Conservation (phyloP, 1,139 yeast genomes). For the Lodderomyces parapsilosis region DNA sequence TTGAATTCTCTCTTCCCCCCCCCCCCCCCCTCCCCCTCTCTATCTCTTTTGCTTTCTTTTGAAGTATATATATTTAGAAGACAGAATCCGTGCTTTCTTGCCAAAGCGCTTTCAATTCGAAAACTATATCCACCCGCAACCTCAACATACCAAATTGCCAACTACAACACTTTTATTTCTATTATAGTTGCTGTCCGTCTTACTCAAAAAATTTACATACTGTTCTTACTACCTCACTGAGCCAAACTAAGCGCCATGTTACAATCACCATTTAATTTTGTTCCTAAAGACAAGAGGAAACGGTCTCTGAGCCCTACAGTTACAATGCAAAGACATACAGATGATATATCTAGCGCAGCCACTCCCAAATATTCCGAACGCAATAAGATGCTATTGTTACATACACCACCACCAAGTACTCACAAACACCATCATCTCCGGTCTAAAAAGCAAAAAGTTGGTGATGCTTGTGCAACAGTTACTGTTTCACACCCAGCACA, state of each 20-base stretch:
- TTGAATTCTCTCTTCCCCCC: too few species aligned
- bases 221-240: not conserved
- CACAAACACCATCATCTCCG: not conserved
- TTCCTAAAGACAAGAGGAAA: not conserved
- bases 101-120: too few species aligned
- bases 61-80: not conserved
- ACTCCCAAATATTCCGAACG: not conserved
- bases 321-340: too few species aligned
- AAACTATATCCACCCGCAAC: too few species aligned
- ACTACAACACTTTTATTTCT: too few species aligned
- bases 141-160: too few species aligned
- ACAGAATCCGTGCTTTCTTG: too few species aligned
- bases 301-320: not conserved
- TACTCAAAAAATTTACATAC: too few species aligned
- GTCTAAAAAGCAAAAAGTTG: not conserved
- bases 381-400: not conserved
- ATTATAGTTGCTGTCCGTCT: too few species aligned
- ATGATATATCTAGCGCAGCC: too few species aligned
- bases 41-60: not conserved
- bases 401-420: constrained; percentile 1
- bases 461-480: not conserved
- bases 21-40: not conserved
- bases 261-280: not conserved
- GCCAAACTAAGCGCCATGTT: not conserved
- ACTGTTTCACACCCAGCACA: too few species aligned